phyloP scores from a whole-genome alignment of 202 grass and related monocot genomes.

The Digitaria exilis region DNA sequence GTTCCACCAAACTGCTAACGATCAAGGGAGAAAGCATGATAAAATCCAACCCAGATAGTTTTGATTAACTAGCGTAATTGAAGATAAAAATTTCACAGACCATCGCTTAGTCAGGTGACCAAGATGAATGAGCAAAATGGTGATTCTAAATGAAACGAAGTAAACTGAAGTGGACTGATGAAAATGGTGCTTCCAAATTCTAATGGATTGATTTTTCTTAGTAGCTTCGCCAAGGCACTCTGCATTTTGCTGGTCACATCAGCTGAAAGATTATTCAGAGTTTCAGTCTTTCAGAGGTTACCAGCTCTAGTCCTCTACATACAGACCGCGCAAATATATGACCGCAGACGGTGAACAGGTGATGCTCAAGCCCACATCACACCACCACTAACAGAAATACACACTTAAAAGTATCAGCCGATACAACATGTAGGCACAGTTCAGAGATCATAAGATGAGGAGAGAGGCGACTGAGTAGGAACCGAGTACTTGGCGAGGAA shows the following conservation, averaged over 20 bases:
- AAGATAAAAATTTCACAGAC: neutral
- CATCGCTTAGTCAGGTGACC: neutral
- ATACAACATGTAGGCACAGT: neutral
- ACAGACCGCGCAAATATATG: too few species aligned
- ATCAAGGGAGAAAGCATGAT: neutral
- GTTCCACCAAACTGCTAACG: too few species aligned
- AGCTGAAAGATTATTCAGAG: neutral
- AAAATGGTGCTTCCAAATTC: neutral
- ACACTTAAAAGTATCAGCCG: neutral
- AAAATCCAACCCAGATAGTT: neutral
- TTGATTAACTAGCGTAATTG: neutral
- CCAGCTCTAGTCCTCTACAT: too few species aligned
- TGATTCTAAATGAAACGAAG: neutral
- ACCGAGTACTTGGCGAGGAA: conserved; percentile 67
- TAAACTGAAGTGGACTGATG: neutral
- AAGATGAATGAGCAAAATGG: neutral
- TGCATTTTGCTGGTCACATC: neutral
- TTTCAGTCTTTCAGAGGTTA: neutral
- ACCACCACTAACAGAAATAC: neutral
- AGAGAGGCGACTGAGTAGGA: neutral
- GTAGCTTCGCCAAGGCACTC: neutral
- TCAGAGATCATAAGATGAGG: neutral
- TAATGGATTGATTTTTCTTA: neutral
- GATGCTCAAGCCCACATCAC: too few species aligned
- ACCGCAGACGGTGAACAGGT: neutral